Base-by-base conservation (phyloP, 202 grass and related monocot species). In the Dendrocalamus latiflorus region DNA sequence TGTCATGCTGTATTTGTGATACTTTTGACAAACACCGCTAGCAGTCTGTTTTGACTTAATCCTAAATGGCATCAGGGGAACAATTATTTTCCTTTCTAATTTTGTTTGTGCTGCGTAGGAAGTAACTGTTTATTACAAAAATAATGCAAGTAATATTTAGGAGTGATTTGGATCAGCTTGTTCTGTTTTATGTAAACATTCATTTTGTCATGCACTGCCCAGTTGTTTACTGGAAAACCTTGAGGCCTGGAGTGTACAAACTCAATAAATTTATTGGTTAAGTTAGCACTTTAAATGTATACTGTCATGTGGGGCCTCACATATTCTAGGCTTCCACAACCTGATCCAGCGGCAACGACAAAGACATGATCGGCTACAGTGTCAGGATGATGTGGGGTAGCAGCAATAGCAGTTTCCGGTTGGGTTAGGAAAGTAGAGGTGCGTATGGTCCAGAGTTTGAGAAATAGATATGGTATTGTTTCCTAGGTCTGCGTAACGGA, bases 1-100 rank as follows among this genome's bases (percentile, higher is more conserved):
- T 76, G 15, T 55, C 21, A 60, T 84, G 77, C 41, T 62, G 39
- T 20, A 8, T 36, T 79, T 64, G 33, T 81, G 24, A 79, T 84
- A 30, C 88, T 65, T 74, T 88, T 57, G 51, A 36, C 16, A 57
- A 81, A 65, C 26, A 33, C 2, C 26, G 51, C 2, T 45, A 53
- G 20, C 13, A 70, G 9, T 80, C 16, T 87, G 1, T 34, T 81
- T 83, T 74, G 2, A 51, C 41, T 75, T 79, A 38, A 17, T 90
- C 36, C 41, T 72, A 63, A 55, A 54, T 74, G 53, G 33, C 41
- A 64, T 26, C 50, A 42, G 3, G 38, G 70, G 49, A 79, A 14
- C 53, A 67, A 69, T 33, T 49, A 28, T 21, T 53, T 65, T 20
- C 26, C 26, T 34, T 75, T 74, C 13, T 86, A 12, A 73, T 69